Evolutionary conservation across 2,329 filamentous ascomycete genomes (phyloP).

Genomic region (Trichoderma breve): DNA sequence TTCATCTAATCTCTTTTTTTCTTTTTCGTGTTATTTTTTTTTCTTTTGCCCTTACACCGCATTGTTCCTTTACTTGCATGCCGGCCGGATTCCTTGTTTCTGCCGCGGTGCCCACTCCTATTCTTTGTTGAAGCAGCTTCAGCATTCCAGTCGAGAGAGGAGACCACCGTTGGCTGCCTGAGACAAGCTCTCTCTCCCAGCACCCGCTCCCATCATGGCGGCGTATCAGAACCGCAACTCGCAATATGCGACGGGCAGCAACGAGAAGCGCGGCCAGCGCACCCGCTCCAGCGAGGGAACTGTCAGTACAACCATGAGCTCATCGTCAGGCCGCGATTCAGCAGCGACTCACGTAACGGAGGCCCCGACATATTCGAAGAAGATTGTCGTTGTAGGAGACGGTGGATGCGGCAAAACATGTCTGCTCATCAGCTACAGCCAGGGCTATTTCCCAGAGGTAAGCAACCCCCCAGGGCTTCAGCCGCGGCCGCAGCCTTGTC

Average conservation of each 20-base stretch:
- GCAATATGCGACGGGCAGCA: conserved; percentile 44
- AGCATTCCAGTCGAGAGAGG: conserved; percentile 21
- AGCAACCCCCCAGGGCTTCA: conserved; percentile 25
- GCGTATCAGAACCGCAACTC: conserved; percentile 55
- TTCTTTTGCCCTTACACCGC: conserved; percentile 8
- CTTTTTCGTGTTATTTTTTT: neutral
- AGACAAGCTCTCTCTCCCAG: conserved; percentile 1
- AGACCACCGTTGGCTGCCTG: neutral
- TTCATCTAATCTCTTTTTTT: neutral
- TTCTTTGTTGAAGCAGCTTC: conserved; percentile 18
- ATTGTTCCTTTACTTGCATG: conserved; percentile 7
- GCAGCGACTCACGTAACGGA: conserved; percentile 84
- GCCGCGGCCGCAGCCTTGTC: neutral
- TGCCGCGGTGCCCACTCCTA: conserved; percentile 14
- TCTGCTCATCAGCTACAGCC: conserved; percentile 95
- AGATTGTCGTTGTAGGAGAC: conserved; percentile 97
- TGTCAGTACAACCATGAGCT: conserved; percentile 79
- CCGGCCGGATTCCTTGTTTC: neutral
- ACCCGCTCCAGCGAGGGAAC: conserved; percentile 82
- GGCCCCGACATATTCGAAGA: conserved; percentile 92
- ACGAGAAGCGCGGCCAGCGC: conserved; percentile 48
- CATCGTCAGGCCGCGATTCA: conserved; percentile 71
- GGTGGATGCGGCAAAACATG: conserved; percentile 99
- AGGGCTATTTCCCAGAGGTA: conserved; percentile 99
- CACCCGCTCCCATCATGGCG: conserved; percentile 43